Conservation (phyloP, 2,329 filamentous ascomycete species). For the Plectosphaerella cucumerina region DNA sequence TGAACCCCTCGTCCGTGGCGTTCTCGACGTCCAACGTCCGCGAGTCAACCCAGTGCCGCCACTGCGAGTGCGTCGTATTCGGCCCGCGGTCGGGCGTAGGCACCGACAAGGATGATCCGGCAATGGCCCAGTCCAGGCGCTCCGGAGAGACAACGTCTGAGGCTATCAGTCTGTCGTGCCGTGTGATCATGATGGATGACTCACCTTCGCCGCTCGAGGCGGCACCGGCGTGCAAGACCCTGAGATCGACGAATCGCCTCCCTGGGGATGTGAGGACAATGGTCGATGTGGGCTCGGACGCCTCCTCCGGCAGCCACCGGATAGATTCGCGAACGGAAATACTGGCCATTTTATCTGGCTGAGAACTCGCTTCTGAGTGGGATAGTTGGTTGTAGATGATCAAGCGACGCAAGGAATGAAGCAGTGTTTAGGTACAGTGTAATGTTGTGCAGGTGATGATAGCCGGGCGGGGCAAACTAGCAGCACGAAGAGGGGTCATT, state of each 20-base stretch:
- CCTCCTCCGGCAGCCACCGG: constrained; percentile 47
- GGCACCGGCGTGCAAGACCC: constrained; percentile 37
- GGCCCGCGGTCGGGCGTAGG: not conserved
- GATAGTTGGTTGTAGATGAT: too few species aligned
- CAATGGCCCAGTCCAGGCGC: constrained; percentile 62
- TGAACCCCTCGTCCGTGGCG: constrained; percentile 52
- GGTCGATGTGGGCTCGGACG: constrained; percentile 59
- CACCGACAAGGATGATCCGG: constrained; percentile 44
- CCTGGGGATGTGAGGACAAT: constrained; percentile 58
- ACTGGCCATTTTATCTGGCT: too few species aligned
- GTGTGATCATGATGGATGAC: not conserved
- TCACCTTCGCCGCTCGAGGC: constrained; percentile 11
- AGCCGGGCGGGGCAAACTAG: too few species aligned
- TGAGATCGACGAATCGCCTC: constrained; percentile 57
- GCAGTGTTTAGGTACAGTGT: too few species aligned
- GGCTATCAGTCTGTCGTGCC: not conserved
- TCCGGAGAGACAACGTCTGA: constrained; percentile 9
- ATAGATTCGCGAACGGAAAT: constrained; percentile 58
- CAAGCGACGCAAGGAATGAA: too few species aligned
- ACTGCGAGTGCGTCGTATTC: constrained; percentile 33
- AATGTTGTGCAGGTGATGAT: too few species aligned
- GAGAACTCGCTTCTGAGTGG: too few species aligned
- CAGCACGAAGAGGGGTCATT: too few species aligned
- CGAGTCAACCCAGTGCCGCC: constrained; percentile 59
- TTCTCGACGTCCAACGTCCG: constrained; percentile 32